phyloP scores from a whole-genome alignment of 768 basidiomycete species.

The Piloderma croceum region DNA sequence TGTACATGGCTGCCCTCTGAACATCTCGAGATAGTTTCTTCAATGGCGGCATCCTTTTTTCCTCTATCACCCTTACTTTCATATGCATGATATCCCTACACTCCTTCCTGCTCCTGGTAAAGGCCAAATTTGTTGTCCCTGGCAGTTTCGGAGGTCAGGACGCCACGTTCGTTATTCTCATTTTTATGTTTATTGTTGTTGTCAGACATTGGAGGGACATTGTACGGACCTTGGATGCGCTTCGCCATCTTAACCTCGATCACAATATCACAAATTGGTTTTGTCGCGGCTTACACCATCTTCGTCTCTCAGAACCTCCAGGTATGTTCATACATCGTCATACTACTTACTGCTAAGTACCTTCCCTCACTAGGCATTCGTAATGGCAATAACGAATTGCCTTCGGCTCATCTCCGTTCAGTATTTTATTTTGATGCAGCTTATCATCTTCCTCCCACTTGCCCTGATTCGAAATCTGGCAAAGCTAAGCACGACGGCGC shows the following conservation, averaged over 20 bases:
- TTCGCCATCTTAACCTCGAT: conserved; percentile 84
- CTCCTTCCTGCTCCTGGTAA: conserved; percentile 87
- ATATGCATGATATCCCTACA: conserved; percentile 87
- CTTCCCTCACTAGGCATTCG: conserved; percentile 58
- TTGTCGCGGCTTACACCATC: conserved; percentile 88
- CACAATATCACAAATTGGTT: conserved; percentile 83
- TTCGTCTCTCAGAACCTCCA: conserved; percentile 90
- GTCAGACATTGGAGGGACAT: conserved; percentile 83
- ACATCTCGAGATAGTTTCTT: conserved; percentile 56
- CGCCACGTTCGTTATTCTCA: not conserved
- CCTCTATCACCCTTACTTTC: conserved; percentile 63
- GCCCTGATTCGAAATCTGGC: conserved; percentile 91
- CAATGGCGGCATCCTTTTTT: conserved; percentile 94
- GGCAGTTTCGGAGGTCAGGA: conserved; percentile 89
- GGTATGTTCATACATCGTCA: conserved; percentile 21
- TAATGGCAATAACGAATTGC: conserved; percentile 77
- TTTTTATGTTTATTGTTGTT: conserved; percentile 1
- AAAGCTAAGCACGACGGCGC: conserved; percentile 86
- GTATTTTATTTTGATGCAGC: conserved; percentile 79
- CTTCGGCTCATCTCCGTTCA: conserved; percentile 57
- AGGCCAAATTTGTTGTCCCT: conserved; percentile 81
- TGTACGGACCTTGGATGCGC: conserved; percentile 94
- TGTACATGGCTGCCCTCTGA: not conserved
- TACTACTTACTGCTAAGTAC: not conserved
- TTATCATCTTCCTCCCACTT: conserved; percentile 84